Conservation (phyloP, 148 eudicot species). For the Spergularia bocconei region DNA sequence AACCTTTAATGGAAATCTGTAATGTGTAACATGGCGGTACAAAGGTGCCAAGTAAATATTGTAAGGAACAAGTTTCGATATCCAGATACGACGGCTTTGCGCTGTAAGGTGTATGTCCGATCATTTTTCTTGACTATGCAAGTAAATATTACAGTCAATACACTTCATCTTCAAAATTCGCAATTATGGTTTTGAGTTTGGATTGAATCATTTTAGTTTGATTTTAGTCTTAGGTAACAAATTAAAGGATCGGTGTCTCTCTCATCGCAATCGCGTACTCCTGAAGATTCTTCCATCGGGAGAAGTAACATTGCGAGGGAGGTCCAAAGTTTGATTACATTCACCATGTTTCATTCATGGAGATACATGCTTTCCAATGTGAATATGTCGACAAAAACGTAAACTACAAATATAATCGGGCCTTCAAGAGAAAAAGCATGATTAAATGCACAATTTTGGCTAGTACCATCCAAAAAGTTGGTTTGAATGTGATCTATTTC, state of each 20-base stretch:
- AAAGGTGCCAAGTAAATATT: not conserved
- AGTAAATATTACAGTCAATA: not conserved
- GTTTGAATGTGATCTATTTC: no score
- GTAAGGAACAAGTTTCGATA: not conserved
- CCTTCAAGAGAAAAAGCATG: not conserved
- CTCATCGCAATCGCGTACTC: not conserved
- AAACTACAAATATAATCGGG: not conserved
- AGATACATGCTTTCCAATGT: slow-evolving; percentile 24
- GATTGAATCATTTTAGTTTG: no score
- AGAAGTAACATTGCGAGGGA: not conserved
- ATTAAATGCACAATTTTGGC: slow-evolving; percentile 12
- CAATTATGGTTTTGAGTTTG: not conserved
- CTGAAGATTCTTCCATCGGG: slow-evolving; percentile 13
- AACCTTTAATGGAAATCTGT: not conserved
- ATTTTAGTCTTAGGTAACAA: slow-evolving; percentile 3
- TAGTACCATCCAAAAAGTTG: no score
- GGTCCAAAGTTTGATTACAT: no score
- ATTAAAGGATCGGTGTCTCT: slow-evolving; percentile 14
- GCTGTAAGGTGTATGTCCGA: not conserved
- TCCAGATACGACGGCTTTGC: not conserved
- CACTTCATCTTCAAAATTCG: not conserved
- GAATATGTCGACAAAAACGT: slow-evolving; percentile 19
- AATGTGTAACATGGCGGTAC: not conserved
- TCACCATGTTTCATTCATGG: no score
- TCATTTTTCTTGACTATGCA: not conserved